Percentiles rank a stretch among this genome's conserved stretches.
Conservation (phyloP, 306 rosid species). For the Mimosa bimucronata region DNA sequence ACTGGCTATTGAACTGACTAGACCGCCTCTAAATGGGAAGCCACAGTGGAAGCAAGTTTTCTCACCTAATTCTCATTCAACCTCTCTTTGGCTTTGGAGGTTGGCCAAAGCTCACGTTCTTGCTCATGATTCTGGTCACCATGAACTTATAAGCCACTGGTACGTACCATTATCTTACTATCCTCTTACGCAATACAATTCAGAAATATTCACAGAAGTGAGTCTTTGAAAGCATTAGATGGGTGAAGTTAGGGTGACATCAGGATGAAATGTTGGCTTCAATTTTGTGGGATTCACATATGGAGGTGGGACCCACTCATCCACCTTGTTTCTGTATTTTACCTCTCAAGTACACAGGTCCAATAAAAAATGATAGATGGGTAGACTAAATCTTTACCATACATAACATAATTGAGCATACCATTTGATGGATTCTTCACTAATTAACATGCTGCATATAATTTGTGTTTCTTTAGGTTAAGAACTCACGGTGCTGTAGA, state of each 20-base stretch:
- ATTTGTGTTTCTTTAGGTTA: not conserved
- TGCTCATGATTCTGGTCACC: constrained; percentile 15
- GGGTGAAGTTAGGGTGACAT: not conserved
- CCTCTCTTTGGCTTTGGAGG: constrained; percentile 29
- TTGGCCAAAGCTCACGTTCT: constrained; percentile 23
- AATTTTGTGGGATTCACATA: not conserved
- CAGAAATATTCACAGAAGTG: not conserved
- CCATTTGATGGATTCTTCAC: not conserved
- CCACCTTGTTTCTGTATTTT: no score
- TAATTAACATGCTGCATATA: not conserved
- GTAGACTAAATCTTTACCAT: not conserved
- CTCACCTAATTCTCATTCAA: not conserved
- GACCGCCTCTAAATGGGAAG: constrained; percentile 18
- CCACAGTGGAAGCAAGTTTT: constrained; percentile 25
- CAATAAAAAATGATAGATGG: not conserved
- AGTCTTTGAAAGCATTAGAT: not conserved
- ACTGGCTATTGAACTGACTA: constrained; percentile 12
- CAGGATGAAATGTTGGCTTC: not conserved
- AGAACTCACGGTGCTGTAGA: constrained; percentile 21
- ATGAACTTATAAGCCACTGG: constrained; percentile 22
- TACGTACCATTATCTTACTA: not conserved
- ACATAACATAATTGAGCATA: not conserved
- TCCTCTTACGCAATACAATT: not conserved
- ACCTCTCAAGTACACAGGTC: not conserved
- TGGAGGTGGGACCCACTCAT: not conserved